Evolutionary conservation across 2,329 filamentous ascomycete genomes (phyloP), one percentile per base, ranked within the genome.

Genomic region (Xylaria sp.): DNA sequence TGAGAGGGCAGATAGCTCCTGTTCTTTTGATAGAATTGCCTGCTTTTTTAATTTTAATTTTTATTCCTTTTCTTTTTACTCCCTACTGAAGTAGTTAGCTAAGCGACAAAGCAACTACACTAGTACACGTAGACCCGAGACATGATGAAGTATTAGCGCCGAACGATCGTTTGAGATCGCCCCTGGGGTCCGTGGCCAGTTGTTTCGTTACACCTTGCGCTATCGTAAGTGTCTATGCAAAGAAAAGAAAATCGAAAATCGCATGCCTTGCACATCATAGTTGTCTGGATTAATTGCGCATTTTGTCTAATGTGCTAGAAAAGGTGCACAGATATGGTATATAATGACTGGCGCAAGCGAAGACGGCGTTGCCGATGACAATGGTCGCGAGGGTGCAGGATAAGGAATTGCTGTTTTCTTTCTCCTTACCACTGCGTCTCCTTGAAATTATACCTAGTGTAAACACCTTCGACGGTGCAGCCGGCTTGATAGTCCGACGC

Each of bases 101-200:
- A 35, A 32, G 6, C 29, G 29, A 57, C 13, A 50, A 50, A 27
- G 57, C 18, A 9, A 48, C 44, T n/a, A n/a, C n/a, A n/a, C n/a
- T 60, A 32, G 50, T n/a, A 18, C 16, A n/a, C 10, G 18, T 61
- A 57, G 64, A 68, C 40, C 47, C 65, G 65, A 64, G 65, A 70
- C 68, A 42, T 40, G 0, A 51, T 21, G 35, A 54, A 29, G 32
- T n/a, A 50, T 68, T 68, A 51, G 68, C 68, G 37, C 60, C 60
- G 65, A 68, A 69, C 64, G 32, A 68, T 67, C 21, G 68, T 67
- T 70, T 68, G 68, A 65, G 68, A 70, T 70, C 68, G 60, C 55
- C 42, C 57, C 68, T 62, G 29, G 65, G 65, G 58, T 68, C 55
- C 53, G 54, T 55, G 23, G 40, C 32, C 32, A 51, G n/a, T 59